Base-by-base conservation (phyloP, 768 basidiomycete species). In the Psilocybe cubensis region DNA sequence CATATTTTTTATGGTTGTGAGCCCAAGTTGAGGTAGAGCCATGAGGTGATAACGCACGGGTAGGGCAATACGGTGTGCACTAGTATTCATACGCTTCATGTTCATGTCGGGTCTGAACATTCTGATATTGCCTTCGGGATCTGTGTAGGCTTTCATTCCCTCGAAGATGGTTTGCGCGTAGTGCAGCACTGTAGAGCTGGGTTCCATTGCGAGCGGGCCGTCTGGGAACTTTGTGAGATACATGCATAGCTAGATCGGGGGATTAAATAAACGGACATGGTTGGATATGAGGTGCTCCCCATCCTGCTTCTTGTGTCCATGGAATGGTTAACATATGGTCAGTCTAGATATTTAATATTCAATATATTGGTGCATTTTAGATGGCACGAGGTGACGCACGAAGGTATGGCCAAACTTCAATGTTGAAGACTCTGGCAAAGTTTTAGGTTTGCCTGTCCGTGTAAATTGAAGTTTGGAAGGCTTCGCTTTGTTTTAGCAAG, bases 71-170 rank as follows among this genome's bases (percentile, higher is more conserved):
- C 96, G 85, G 23, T 74, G 63, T 12, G 96, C 95, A 66, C 89
- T 92, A 44, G 63, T 82, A 75, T 93, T 94, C 94, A 98, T 95
- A 24, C 96, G 87, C 67, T 87, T 87, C 94, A 98, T 96, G 76
- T 98, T 97, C 92, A 93, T 92, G 74, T 97, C 93, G 2, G 96
- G 96, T 43, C 96, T 80, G 82, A 98, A 98, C 62, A 98, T 74
- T 17, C 89, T 84, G 20, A 95, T 84, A 24, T 82, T 85, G 31
- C 89, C 94, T 46, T 83, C 74, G 33, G 83, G 72, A 62, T 88
- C 85, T 46, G 87, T 80, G 76, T 96, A 98, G 1, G 96, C 96
- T 71, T 98, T 98, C 84, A 97, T 85, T 17, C 96, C 93, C 71
- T 98, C 96, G 68, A 98, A 96, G 44, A 89, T 79, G 44, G 89